Percentiles rank a stretch among this genome's conserved stretches.
These are phyloP conservation scores for Parastagonospora nodorum DNA, from an alignment of 2,329 filamentous ascomycete genomes.

Conservation along the genomic window DNA sequence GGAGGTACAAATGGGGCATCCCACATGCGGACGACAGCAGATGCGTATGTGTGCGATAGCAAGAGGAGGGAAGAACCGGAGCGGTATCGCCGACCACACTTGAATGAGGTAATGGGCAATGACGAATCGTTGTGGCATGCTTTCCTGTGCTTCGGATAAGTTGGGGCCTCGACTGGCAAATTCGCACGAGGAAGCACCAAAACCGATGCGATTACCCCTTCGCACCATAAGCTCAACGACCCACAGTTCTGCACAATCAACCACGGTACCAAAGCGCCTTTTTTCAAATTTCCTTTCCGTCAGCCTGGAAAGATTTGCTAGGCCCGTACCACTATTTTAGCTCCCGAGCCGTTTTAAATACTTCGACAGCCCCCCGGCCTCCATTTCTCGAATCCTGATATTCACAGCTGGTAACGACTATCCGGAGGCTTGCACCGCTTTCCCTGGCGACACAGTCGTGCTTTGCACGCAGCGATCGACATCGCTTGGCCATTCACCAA, in stretches of 20 bases:
- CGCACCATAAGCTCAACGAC: conserved; percentile 5
- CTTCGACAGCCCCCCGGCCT: conserved; percentile 16
- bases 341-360: conserved; percentile 36
- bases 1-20: conserved; percentile 18
- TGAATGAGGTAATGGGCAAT: conserved; percentile 21
- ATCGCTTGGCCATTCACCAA: conserved; percentile 25
- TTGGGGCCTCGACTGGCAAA: background rate
- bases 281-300: conserved; percentile 26
- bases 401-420: conserved; percentile 15
- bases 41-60: conserved; percentile 10
- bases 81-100: conserved; percentile 16
- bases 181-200: background rate
- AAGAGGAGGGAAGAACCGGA: conserved; percentile 18
- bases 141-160: background rate
- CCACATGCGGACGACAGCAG: conserved; percentile 11
- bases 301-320: conserved; percentile 32
- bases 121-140: conserved; percentile 19
- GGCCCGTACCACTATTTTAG: conserved; percentile 36
- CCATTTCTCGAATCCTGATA: conserved; percentile 16
- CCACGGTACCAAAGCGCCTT: conserved; percentile 19
- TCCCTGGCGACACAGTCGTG: conserved; percentile 31
- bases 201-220: background rate
- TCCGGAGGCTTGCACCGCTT: conserved; percentile 22
- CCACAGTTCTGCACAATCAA: conserved; percentile 28
- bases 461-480: conserved; percentile 35